Evolutionary conservation across 2,329 filamentous ascomycete genomes (phyloP).

Genomic region (Penicillium sp.): DNA sequence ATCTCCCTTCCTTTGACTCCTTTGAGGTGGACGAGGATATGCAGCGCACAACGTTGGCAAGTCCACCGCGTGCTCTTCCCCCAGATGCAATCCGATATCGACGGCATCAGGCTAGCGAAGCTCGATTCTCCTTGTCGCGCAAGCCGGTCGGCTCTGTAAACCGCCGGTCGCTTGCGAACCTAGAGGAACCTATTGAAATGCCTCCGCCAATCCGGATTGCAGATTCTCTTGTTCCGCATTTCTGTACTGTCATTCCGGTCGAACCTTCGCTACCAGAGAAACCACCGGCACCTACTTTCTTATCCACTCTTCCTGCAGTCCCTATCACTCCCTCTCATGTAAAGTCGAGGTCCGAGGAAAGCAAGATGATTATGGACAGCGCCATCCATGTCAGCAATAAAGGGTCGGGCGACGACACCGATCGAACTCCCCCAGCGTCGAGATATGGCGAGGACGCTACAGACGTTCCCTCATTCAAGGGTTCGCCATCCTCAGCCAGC

Average conservation of each 20-base stretch:
- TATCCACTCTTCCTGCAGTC: neutral
- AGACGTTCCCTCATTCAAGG: slow-evolving; percentile 5
- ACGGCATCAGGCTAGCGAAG: slow-evolving; percentile 25
- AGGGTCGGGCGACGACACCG: slow-evolving; percentile 1
- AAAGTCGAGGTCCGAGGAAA: slow-evolving; percentile 16
- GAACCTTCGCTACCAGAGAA: slow-evolving; percentile 1
- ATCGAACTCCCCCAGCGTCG: slow-evolving; percentile 9
- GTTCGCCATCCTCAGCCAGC: slow-evolving; percentile 19
- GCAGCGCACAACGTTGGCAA: slow-evolving; percentile 26
- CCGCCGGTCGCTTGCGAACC: slow-evolving; percentile 29
- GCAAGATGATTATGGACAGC: slow-evolving; percentile 5
- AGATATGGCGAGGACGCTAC: slow-evolving; percentile 2
- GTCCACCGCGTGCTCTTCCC: slow-evolving; percentile 38
- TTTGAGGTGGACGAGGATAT: slow-evolving; percentile 36
- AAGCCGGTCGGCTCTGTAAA: slow-evolving; percentile 41
- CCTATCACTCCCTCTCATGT: slow-evolving; percentile 3
- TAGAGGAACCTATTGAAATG: slow-evolving; percentile 25
- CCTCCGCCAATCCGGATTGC: slow-evolving; percentile 15
- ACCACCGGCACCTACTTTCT: slow-evolving; percentile 1
- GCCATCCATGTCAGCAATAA: neutral
- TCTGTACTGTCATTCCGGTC: slow-evolving; percentile 25
- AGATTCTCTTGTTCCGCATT: slow-evolving; percentile 34
- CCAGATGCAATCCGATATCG: slow-evolving; percentile 21
- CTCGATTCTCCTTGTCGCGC: slow-evolving; percentile 35
- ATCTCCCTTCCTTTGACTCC: slow-evolving; percentile 47